Percentiles rank a stretch among this genome's conserved stretches.
Evolutionary conservation across 805 yeast genomes (phyloP).

Genomic region (Candida ortonii): DNA sequence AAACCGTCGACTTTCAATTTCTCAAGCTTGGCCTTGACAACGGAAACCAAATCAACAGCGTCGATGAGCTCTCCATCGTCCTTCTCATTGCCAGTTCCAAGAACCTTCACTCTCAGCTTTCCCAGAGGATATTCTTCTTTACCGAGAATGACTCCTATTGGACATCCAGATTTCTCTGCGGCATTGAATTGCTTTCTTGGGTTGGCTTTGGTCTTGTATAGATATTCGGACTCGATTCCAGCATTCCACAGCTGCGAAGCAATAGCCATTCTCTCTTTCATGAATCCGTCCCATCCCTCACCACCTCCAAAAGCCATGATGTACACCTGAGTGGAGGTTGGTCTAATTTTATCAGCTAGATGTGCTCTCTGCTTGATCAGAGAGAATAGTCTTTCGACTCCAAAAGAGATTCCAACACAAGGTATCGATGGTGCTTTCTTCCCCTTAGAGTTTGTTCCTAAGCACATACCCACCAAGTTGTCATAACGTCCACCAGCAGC

Average conservation of each 20-base stretch:
- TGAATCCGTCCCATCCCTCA: constrained; percentile 89
- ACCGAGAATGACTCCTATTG: constrained; percentile 88
- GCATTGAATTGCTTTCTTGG: constrained; percentile 96
- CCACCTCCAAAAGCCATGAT: constrained; percentile 99
- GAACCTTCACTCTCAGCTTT: constrained; percentile 76
- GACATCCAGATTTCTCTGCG: constrained; percentile 92
- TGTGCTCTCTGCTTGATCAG: constrained; percentile 75
- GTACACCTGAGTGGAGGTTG: constrained; percentile 88
- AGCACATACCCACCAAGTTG: constrained; percentile 93
- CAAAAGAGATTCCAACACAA: constrained; percentile 96
- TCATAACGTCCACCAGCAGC: constrained; percentile 99
- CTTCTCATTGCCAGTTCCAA: constrained; percentile 78
- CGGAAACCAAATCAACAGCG: constrained; percentile 55
- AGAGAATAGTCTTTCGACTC: constrained; percentile 93
- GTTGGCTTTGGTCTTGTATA: constrained; percentile 91
- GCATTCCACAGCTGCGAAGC: constrained; percentile 82
- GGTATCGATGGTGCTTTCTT: constrained; percentile 75
- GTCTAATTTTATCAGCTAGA: constrained; percentile 61
- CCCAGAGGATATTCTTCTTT: constrained; percentile 89
- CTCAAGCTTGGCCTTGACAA: constrained; percentile 40
- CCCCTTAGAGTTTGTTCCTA: constrained; percentile 71
- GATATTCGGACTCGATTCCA: constrained; percentile 86
- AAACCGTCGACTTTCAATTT: constrained; percentile 49
- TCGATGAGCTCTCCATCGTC: constrained; percentile 81
- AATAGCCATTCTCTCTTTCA: constrained; percentile 86